Conservation (phyloP, 2,329 filamentous ascomycete genomes). For the Epichloe gansuensis region DNA sequence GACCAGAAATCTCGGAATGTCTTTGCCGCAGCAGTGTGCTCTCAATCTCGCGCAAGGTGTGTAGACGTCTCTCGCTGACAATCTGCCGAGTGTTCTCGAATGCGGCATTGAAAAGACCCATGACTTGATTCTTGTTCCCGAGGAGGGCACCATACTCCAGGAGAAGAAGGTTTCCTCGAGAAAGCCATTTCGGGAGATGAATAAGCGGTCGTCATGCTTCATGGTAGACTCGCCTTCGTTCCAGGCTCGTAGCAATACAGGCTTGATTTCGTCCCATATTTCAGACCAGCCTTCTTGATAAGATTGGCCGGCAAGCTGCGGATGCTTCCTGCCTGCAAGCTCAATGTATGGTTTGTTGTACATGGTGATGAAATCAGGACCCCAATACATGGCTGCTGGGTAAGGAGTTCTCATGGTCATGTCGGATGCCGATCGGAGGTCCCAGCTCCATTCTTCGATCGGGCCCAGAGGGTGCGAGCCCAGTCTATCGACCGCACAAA, state of each 20-base stretch:
- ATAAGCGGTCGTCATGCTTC: conserved; percentile 70
- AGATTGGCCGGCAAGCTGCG: conserved; percentile 46
- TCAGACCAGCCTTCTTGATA: conserved; percentile 53
- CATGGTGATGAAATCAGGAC: conserved; percentile 46
- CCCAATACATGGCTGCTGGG: conserved; percentile 50
- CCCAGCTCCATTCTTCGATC: conserved; percentile 32
- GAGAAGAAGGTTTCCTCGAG: conserved; percentile 72
- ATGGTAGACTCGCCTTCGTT: conserved; percentile 63
- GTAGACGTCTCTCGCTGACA: conserved; percentile 65
- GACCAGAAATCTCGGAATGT: conserved; percentile 63
- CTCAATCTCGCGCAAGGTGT: conserved; percentile 62
- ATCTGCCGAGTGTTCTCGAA: conserved; percentile 71
- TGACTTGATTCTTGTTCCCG: conserved; percentile 58
- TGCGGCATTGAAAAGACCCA: conserved; percentile 65
- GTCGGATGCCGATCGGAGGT: conserved; percentile 33
- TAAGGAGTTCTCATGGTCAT: conserved; percentile 44
- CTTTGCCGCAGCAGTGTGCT: conserved; percentile 58
- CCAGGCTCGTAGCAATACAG: conserved; percentile 53
- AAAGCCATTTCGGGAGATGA: conserved; percentile 54
- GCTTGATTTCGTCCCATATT: conserved; percentile 59
- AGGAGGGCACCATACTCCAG: conserved; percentile 72
- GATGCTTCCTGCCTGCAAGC: conserved; percentile 53
- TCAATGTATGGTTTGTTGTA: conserved; percentile 57
- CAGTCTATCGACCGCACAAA: conserved; percentile 31
- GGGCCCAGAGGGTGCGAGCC: conserved; percentile 33